A percentile compares a stretch with the other conserved stretches of the same genome.
phyloP scores from a whole-genome alignment of 1,284 basidiomycete species.

The Cerrena zonata region DNA sequence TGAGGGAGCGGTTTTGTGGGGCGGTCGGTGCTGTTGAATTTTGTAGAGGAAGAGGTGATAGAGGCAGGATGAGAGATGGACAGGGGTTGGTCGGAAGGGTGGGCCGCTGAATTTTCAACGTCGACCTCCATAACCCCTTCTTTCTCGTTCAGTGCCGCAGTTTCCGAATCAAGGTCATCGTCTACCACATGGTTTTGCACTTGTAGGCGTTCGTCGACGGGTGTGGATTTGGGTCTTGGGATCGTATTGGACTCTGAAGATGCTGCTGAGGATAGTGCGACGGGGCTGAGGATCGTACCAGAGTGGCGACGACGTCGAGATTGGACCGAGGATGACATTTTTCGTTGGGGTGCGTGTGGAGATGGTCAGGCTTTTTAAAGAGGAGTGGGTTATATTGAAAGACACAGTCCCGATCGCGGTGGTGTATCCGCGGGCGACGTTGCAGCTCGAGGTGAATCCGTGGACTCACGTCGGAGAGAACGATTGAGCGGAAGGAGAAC shows the following conservation, averaged over 20 bases:
- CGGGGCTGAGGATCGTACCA: slow-evolving; percentile 25
- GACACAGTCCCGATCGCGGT: no score
- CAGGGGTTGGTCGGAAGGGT: slow-evolving; percentile 14
- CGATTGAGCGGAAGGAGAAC: no score
- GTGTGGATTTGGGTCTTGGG: slow-evolving; percentile 34
- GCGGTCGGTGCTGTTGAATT: slow-evolving; percentile 27
- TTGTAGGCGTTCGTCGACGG: slow-evolving; percentile 26
- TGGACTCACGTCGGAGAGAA: no score
- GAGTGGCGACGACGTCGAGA: slow-evolving; percentile 32
- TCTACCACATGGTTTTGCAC: background rate
- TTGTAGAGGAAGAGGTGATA: slow-evolving; percentile 15
- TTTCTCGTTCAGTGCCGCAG: slow-evolving; percentile 14
- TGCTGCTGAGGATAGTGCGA: slow-evolving; percentile 16
- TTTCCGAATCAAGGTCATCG: slow-evolving; percentile 21
- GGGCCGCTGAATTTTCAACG: slow-evolving; percentile 15
- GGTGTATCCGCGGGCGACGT: no score
- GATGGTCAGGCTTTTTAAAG: no score
- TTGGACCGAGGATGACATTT: slow-evolving; percentile 5
- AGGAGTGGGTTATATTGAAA: no score
- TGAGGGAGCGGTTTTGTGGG: slow-evolving; percentile 45
- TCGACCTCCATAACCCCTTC: slow-evolving; percentile 22
- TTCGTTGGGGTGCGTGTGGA: background rate
- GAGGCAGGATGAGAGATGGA: slow-evolving; percentile 13
- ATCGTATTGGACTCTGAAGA: slow-evolving; percentile 18
- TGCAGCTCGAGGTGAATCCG: no score